Conservation (phyloP, 148 eudicot genomes). For the Salicornia ramosissima region DNA sequence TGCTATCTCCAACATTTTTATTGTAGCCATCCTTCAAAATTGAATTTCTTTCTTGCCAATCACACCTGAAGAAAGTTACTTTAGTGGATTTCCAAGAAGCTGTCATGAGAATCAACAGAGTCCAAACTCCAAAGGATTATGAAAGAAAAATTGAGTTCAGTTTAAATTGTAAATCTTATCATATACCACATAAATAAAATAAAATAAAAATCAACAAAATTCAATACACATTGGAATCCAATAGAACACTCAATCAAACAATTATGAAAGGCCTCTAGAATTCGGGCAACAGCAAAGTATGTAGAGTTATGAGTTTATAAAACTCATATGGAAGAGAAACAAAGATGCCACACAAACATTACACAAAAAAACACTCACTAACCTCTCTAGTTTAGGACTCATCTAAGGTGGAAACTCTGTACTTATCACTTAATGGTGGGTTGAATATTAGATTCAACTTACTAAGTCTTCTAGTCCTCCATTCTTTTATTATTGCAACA, state of each 20-base stretch:
- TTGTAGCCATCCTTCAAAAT: slow-evolving; percentile 32
- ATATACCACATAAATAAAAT: neutral
- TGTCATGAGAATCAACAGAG: neutral
- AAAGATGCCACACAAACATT: neutral
- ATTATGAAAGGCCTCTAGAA: neutral
- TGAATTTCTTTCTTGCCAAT: slow-evolving; percentile 65
- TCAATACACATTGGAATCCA: neutral
- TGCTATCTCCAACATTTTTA: slow-evolving; percentile 20
- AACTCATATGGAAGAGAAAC: neutral
- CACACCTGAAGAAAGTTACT: slow-evolving; percentile 47
- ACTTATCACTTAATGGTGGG: neutral
- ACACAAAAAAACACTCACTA: neutral
- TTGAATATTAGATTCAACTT: no score
- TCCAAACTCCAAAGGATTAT: neutral
- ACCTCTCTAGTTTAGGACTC: neutral
- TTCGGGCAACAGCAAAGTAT: neutral
- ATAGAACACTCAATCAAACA: neutral
- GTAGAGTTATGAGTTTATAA: neutral
- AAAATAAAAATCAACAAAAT: no score
- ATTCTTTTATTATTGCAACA: no score
- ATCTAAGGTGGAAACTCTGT: neutral
- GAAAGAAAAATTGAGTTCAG: neutral
- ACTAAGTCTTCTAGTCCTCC: no score
- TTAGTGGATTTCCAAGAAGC: neutral
- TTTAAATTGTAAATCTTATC: neutral